Evolutionary conservation across 2,329 filamentous ascomycete genomes (phyloP).

Genomic region (Colletotrichum sp.): DNA sequence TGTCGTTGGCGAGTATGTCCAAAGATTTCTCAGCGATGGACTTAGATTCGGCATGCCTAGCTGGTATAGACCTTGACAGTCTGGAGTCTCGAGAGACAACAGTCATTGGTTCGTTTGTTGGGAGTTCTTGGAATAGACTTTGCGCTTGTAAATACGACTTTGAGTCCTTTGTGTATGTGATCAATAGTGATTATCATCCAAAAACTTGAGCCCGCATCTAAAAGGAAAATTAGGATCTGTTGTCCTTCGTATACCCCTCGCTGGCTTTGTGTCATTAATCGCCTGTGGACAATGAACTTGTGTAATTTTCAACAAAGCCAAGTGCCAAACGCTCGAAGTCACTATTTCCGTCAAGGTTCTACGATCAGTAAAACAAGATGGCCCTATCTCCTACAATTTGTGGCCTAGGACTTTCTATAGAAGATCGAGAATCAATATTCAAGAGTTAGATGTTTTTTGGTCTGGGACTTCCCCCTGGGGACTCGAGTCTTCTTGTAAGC

Average conservation of each 20-base stretch:
- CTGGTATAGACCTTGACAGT: background rate
- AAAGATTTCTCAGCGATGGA: background rate
- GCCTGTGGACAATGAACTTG: background rate
- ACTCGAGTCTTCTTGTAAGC: background rate
- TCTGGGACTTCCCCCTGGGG: rapidly evolving
- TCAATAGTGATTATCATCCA: background rate
- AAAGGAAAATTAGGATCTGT: background rate
- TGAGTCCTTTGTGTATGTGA: background rate
- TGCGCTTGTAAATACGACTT: background rate
- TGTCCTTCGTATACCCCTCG: background rate
- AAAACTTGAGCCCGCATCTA: background rate
- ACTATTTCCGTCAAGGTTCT: background rate
- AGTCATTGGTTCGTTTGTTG: background rate
- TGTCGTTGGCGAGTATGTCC: background rate
- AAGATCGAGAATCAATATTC: rapidly evolving
- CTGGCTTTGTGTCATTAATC: background rate
- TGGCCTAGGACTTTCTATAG: too few relatives aligned
- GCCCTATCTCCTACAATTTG: rapidly evolving
- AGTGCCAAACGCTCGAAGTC: rapidly evolving
- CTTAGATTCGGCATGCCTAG: background rate
- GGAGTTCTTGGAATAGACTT: background rate
- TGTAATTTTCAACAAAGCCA: background rate
- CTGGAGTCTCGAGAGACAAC: background rate
- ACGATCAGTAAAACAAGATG: rapidly evolving
- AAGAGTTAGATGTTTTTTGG: rapidly evolving